Base-by-base conservation (phyloP, 164 flowering plant species). In the Warburgia ugandensis region DNA sequence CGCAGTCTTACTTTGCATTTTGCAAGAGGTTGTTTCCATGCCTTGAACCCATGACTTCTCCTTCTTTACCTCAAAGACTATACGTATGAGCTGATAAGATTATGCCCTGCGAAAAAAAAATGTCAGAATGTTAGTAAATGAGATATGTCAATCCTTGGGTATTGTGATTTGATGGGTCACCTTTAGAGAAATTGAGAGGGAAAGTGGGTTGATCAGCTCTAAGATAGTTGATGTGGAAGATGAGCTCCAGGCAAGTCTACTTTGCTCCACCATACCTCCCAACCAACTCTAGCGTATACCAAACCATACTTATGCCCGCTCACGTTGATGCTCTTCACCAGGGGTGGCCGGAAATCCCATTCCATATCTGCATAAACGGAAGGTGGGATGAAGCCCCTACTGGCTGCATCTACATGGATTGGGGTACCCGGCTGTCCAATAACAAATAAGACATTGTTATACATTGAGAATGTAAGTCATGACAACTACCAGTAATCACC, bases 41-140 rank as follows among this genome's bases (percentile, higher is more conserved):
- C n/a, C n/a, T n/a, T n/a, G n/a, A n/a, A n/a, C n/a, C n/a, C n/a
- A n/a, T n/a, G n/a, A n/a, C n/a, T n/a, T n/a, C n/a, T n/a, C n/a
- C n/a, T n/a, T n/a, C n/a, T n/a, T 55, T 62, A 79, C 89, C 81
- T 83, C 83, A 49, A 64, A 68, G 2, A 86, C 86, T 1, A 83
- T 68, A n/a, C 86, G 64, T 17, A 83, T 76, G 26, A 79, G 55
- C 63, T 82, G 89, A 58, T 82, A 82, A 48, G 79, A 82, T 31
- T 79, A 85, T n/a, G 86, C 86, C 91, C 86, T 80, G 81, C 43
- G 46, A n/a, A n/a, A n/a, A n/a, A n/a, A n/a, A n/a, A n/a, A n/a
- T n/a, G n/a, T n/a, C n/a, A n/a, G n/a, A n/a, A n/a, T n/a, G n/a
- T n/a, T n/a, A n/a, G n/a, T n/a, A n/a, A n/a, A n/a, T n/a, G n/a